Conservation (phyloP, 306 rosid genomes). For the Corylus avellana region DNA sequence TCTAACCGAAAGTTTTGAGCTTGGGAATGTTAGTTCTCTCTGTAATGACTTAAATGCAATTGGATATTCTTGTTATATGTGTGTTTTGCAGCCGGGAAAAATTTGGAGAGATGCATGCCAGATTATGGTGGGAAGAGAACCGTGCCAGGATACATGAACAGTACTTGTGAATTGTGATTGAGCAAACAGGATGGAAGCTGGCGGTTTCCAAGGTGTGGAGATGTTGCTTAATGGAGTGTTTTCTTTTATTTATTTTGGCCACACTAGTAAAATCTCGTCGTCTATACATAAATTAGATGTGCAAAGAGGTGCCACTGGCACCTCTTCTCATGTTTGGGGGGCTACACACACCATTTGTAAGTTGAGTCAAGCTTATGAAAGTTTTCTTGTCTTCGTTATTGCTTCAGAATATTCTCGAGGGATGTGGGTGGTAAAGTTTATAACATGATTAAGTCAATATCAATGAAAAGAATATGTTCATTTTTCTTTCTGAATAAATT, state of each 20-base stretch:
- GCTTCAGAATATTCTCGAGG: constrained; percentile 39
- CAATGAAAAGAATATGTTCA: constrained; percentile 31
- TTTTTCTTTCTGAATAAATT: background rate
- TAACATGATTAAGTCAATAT: constrained; percentile 37
- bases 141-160: constrained; percentile 94
- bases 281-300: constrained; percentile 41
- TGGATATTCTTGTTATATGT: constrained; percentile 12
- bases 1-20: background rate
- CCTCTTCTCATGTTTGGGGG: constrained; percentile 45
- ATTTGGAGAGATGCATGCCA: constrained; percentile 96
- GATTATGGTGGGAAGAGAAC: constrained; percentile 99
- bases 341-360: constrained; percentile 32
- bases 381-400: constrained; percentile 24
- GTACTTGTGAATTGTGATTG: constrained; percentile 73
- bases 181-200: constrained; percentile 25
- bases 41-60: constrained; percentile 18
- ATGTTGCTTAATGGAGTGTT: constrained; percentile 42
- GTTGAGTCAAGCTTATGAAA: constrained; percentile 22
- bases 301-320: constrained; percentile 46
- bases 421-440: constrained; percentile 51
- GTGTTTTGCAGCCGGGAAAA: constrained; percentile 76
- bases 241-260: constrained; percentile 40
- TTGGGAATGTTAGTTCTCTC: background rate
- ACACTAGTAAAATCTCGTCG: constrained; percentile 52
- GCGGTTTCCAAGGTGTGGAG: constrained; percentile 41